These are phyloP conservation scores for Austropuccinia psidii DNA, from an alignment of 1,284 basidiomycete genomes.

Conservation along the genomic window DNA sequence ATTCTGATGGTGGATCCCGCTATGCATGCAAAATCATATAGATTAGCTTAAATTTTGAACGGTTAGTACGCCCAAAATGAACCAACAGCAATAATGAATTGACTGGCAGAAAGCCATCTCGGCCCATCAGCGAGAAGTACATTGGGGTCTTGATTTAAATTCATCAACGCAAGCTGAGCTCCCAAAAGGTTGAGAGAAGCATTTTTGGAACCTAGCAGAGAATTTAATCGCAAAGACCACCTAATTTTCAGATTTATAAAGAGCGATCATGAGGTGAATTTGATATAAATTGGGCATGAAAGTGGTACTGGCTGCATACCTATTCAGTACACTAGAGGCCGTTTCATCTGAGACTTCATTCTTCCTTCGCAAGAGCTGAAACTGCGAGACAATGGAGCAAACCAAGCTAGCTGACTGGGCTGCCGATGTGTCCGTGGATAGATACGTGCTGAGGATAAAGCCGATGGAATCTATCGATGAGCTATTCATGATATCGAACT, in stretches of 20 bases:
- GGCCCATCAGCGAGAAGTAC: not conserved
- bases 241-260: not conserved
- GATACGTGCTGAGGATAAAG: not conserved
- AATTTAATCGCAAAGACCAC: conserved; percentile 7
- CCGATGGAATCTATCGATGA: not conserved
- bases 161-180: not conserved
- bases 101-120: not conserved
- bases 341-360: not conserved
- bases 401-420: not conserved
- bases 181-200: not conserved
- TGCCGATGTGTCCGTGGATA: not conserved
- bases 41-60: not conserved
- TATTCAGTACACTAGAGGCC: not conserved
- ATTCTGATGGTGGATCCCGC: not conserved
- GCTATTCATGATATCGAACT: no score
- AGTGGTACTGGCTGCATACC: not conserved
- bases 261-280: not conserved
- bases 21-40: not conserved
- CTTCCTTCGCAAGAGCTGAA: not conserved
- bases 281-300: not conserved
- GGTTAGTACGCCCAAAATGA: not conserved
- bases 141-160: not conserved
- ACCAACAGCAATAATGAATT: not conserved
- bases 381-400: not conserved
- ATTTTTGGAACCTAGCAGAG: conserved; percentile 9